Base-by-base conservation (phyloP, 805 yeast species). In the Candida gorgasii region DNA sequence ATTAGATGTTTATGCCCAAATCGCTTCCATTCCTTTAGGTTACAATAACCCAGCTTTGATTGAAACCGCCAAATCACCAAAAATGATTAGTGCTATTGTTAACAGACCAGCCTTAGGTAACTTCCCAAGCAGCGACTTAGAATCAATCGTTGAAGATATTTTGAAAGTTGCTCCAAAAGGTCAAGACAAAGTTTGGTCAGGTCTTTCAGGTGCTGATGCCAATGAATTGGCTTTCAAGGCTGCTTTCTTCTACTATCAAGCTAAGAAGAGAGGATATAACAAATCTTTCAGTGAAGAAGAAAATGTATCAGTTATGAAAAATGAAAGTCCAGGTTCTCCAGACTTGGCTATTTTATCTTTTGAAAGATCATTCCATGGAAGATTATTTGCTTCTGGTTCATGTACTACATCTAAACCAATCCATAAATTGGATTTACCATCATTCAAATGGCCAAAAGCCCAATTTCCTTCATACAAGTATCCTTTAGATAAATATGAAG, bases 401-500 rank as follows among this genome's bases (percentile, higher is more conserved):
- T 80, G 88, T 51, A 90, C 98, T 29, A 81, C 96, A 63, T 89
- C 97, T 44, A 92, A 89, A 74, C 96, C 97, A 52, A 79, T 92
- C 55, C 98, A 90, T 75, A 90, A 92, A 72, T 72, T 90, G 65
- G 90, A 84, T 65, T 73, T 92, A 69, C 98, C 98, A 47, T 82
- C 96, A 5, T 90, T 90, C 73, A 80, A 87, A 59, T 90, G 97
- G 97, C 98, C 98, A 60, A 89, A 86, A 64, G 97, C 97, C 43
- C 89, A 88, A 49, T 90, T 83, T 73, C 98, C 98, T 50, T 55
- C 76, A 39, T 82, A 88, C 67, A 72, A 82, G 65, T 90, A 89
- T 65, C 98, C 98, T 45, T 76, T 89, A 58, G 90, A 80, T 43
- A 75, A 78, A 39, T 59, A 80, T 61, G 79, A 59, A 31, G 80